Percentiles rank a stretch among this genome's conserved stretches.
These are phyloP conservation scores for Paecilomyces formosus DNA, from an alignment of 2,329 filamentous ascomycete species.

Conservation along the genomic window DNA sequence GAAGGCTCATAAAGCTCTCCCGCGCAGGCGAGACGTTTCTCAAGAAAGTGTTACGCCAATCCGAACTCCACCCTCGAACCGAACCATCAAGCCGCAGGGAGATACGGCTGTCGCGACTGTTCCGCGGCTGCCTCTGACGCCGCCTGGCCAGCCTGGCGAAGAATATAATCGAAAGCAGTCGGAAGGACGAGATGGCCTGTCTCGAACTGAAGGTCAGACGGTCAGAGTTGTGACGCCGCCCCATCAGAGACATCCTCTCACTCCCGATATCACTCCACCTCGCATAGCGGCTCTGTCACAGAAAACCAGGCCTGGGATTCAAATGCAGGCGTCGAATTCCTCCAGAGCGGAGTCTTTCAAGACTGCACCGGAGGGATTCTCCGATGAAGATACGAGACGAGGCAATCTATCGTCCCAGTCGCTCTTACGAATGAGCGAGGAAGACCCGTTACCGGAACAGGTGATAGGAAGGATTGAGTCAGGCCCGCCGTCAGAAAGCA, in stretches of 20 bases:
- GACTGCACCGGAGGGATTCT: conserved; percentile 60
- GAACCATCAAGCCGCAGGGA: conserved; percentile 17
- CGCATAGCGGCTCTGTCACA: conserved; percentile 32
- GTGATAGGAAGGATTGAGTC: conserved; percentile 16
- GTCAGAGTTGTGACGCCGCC: conserved; percentile 47
- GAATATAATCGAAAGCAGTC: conserved; percentile 10
- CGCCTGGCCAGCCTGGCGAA: conserved; percentile 23
- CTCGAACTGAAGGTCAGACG: conserved; percentile 15
- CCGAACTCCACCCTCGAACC: conserved; percentile 16
- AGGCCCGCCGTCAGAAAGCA: conserved; percentile 15
- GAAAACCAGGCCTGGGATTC: conserved; percentile 39
- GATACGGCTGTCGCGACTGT: conserved; percentile 13
- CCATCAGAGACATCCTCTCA: conserved; percentile 61
- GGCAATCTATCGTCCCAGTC: conserved; percentile 16
- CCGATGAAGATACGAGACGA: conserved; percentile 50
- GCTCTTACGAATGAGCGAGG: conserved; percentile 11
- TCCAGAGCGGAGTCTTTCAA: conserved; percentile 64
- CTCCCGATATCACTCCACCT: conserved; percentile 68
- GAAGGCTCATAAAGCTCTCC: conserved; percentile 35
- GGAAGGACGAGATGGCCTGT: conserved; percentile 15
- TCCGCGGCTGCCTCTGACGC: conserved; percentile 30
- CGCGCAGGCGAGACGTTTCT: conserved; percentile 23
- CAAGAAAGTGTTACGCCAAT: conserved; percentile 11
- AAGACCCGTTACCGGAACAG: conserved; percentile 9
- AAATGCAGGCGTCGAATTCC: conserved; percentile 48